Percentiles rank a stretch among this genome's conserved stretches.
Conservation (phyloP, 495 filamentous ascomycete species). For the Antarctomyces pellizariae region DNA sequence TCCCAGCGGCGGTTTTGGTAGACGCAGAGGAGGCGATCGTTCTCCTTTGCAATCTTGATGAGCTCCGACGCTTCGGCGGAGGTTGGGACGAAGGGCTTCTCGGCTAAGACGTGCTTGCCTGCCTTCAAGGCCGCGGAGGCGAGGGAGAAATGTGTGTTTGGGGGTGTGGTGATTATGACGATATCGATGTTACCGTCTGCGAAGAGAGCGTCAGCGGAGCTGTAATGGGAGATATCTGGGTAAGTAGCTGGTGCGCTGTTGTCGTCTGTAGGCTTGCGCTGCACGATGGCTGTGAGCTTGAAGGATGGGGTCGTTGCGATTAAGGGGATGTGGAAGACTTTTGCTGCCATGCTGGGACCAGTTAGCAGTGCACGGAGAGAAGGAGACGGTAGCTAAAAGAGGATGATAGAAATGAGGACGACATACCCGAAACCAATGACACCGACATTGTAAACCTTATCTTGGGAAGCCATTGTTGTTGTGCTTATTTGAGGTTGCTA, state of each 20-base stretch:
- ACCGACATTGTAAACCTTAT: slow-evolving; percentile 26
- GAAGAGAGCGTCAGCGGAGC: slow-evolving; percentile 34
- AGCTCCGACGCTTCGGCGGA: slow-evolving; percentile 47
- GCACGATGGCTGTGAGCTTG: slow-evolving; percentile 54
- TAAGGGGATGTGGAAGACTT: slow-evolving; percentile 79
- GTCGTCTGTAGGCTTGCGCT: slow-evolving; percentile 42
- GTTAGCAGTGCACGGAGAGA: slow-evolving; percentile 3
- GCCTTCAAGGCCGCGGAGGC: slow-evolving; percentile 40
- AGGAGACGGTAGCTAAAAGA: not conserved
- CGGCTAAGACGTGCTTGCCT: slow-evolving; percentile 68
- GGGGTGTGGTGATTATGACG: slow-evolving; percentile 52
- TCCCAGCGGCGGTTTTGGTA: slow-evolving; percentile 84
- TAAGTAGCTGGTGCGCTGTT: slow-evolving; percentile 44
- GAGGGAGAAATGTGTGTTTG: slow-evolving; percentile 48
- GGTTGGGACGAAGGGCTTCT: slow-evolving; percentile 74
- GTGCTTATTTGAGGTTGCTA: slow-evolving; percentile 1
- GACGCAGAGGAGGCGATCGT: slow-evolving; percentile 42
- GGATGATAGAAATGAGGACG: not conserved
- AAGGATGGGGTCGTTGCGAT: slow-evolving; percentile 39
- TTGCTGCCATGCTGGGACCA: slow-evolving; percentile 43
- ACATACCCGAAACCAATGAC: slow-evolving; percentile 30
- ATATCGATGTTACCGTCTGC: slow-evolving; percentile 42
- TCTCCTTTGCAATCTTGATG: slow-evolving; percentile 34
- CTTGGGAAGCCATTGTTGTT: slow-evolving; percentile 9
- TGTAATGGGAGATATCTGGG: slow-evolving; percentile 39